Evolutionary conservation across 306 rosid genomes (phyloP), one percentile per base, ranked within the genome.

Genomic region (Fragaria ananassa): DNA sequence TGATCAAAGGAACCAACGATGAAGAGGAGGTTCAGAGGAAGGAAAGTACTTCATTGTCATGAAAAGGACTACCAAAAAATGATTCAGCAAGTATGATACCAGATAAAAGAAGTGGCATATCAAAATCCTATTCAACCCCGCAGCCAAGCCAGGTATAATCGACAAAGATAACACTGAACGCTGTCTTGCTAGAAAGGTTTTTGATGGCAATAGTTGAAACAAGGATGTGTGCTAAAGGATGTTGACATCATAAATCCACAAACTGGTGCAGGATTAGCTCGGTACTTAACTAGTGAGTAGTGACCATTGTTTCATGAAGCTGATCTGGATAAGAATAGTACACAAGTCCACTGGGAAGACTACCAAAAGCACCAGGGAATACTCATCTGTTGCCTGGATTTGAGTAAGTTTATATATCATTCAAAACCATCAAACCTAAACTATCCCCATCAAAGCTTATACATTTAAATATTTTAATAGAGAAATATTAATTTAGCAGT

Each of bases 21-120:
- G 12, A 73, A 73, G 68, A 57, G 68, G 51, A 67, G 31, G 50
- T 67, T 41, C 71, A 67, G 51, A 67, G 46, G 37, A 19, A 67
- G 46, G 19, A 19, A 35, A 14, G 68, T 56, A 41, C 68, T 74
- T 27, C 78, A 74, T 23, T 74, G 34, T 34, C 70, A 18, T 29
- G 10, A 18, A 27, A 27, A 60, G 44, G 47, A 61, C 60, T 7
- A 10, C 41, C 41, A 58, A 74, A 8, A 4, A 23, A 15, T 15
- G 29, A 71, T 61, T 71, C 31, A 81, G 71, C 72, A 44, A 47
- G 39, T 45, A 19, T 44, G 42, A 67, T 46, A 77, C 51, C 65
- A 54, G 1, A 12, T 4, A 76, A 4, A 46, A 63, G 18, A 11
- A 64, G 37, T 35, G 25, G 9, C 31, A 62, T 67, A 46, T 62